A percentile compares a stretch with the other conserved stretches of the same genome.
These are phyloP conservation scores for Leavenworthia alabamica DNA, from an alignment of 345 rosid genomes.

Conservation along the genomic window DNA sequence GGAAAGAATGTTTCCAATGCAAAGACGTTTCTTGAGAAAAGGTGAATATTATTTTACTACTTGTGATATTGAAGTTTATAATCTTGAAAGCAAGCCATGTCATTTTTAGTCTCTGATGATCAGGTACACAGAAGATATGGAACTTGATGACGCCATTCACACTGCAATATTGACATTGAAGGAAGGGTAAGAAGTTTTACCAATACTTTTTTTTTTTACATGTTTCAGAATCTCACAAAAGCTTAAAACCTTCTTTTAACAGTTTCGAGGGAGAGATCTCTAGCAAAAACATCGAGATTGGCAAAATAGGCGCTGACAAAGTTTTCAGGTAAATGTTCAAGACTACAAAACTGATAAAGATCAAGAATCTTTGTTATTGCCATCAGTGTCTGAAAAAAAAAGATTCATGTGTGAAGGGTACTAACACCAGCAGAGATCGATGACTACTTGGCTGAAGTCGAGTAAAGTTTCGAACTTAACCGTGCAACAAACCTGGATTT, in stretches of 20 bases:
- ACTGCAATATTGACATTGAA: conserved; percentile 88
- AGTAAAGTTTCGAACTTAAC: conserved; percentile 33
- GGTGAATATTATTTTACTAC: conserved; percentile 32
- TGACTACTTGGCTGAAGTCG: conserved; percentile 44
- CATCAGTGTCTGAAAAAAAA: neutral
- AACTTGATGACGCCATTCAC: conserved; percentile 98
- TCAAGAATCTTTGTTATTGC: neutral
- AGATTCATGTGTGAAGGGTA: conserved; percentile 45
- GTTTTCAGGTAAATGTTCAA: conserved; percentile 49
- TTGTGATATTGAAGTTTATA: neutral
- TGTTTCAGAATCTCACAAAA: neutral
- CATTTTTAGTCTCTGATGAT: too few species aligned
- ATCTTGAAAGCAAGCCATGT: too few species aligned
- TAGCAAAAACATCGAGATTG: conserved; percentile 82
- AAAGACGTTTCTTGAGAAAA: conserved; percentile 89
- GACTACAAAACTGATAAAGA: neutral
- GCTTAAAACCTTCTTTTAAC: neutral
- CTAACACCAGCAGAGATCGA: conserved; percentile 73
- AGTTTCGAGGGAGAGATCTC: conserved; percentile 94
- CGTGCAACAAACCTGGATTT: neutral
- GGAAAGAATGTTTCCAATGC: conserved; percentile 96
- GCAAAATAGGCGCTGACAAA: conserved; percentile 66
- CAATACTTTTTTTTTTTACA: too few species aligned
- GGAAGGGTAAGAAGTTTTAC: conserved; percentile 55
- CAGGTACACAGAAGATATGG: conserved; percentile 96